Evolutionary conservation across 495 filamentous ascomycete species (phyloP).

Genomic region (Saxophila tyrrhenica): DNA sequence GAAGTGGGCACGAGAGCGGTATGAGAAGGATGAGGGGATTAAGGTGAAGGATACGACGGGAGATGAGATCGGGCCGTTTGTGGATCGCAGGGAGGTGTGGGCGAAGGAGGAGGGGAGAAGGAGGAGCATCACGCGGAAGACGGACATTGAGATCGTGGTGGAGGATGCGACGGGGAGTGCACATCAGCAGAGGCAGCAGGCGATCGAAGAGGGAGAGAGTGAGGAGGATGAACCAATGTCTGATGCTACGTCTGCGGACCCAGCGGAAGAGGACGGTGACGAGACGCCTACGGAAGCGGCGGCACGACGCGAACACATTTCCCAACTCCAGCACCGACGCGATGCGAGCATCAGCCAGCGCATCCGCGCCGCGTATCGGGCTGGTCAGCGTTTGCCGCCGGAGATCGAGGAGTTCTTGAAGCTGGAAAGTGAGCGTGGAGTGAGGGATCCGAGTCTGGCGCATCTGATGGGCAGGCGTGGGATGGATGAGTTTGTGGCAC

Average conservation of each 20-base stretch:
- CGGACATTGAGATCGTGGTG: slow-evolving; percentile 15
- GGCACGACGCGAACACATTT: slow-evolving; percentile 6
- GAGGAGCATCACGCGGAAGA: slow-evolving; percentile 12
- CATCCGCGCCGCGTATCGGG: slow-evolving; percentile 8
- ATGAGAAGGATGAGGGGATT: slow-evolving; percentile 65
- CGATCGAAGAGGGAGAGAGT: slow-evolving; percentile 4
- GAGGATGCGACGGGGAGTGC: slow-evolving; percentile 13
- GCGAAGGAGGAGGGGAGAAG: neutral
- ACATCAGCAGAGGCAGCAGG: neutral
- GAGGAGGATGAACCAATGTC: neutral
- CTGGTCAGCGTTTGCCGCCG: slow-evolving; percentile 13
- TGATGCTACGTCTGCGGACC: slow-evolving; percentile 6
- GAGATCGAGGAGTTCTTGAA: slow-evolving; percentile 19
- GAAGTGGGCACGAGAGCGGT: slow-evolving; percentile 73
- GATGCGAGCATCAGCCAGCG: slow-evolving; percentile 10
- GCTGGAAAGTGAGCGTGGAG: slow-evolving; percentile 14
- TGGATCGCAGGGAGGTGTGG: slow-evolving; percentile 8
- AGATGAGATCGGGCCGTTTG: slow-evolving; percentile 41
- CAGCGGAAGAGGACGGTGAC: slow-evolving; percentile 3
- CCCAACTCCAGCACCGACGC: slow-evolving; percentile 7
- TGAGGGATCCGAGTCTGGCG: neutral
- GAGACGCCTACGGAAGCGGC: slow-evolving; percentile 9
- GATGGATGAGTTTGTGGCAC: too few relatives aligned
- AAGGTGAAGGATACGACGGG: slow-evolving; percentile 69
- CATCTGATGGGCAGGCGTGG: too few relatives aligned